Evolutionary conservation across 2,329 filamentous ascomycete species (phyloP), one percentile per base, ranked within the genome.

Genomic region (Pseudogymnoascus sp.): DNA sequence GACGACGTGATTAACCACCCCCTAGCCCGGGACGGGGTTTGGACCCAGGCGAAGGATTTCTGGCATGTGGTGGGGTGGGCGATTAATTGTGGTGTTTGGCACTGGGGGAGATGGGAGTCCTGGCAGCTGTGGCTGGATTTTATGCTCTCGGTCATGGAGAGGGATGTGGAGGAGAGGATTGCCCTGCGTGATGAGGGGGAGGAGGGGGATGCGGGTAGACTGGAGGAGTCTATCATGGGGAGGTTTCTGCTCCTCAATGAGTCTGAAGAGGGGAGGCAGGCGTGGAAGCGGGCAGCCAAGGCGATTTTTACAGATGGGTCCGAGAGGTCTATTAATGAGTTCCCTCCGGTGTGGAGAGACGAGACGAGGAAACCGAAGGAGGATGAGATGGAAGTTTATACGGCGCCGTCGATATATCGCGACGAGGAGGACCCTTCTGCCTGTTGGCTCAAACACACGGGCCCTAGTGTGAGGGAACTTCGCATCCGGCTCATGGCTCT

Each of bases 61-160:
- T 99, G 95, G 91, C 83, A 87, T 44, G 84, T 90, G 0, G 82
- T 95, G 0, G 95, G 93, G 3, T 97, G 95, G 95, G 89, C 90
- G 0, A 92, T 97, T 74, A 95, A 93, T 72, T 97, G 93, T 77
- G 93, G 91, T 61, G 82, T 89, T 1, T 74, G 83, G 33, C 81
- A 93, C 68, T 86, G 86, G 1, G 81, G 83, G 42, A 83, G 93
- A 19, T 97, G 95, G 93, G 82, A 80, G 60, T 83, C 87, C 71
- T 97, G 93, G 92, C 86, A 82, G 68, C 76, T 85, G 7, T 96
- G 91, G 89, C 78, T 97, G 13, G 83, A 87, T 35, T 87, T 89
- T 65, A 88, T 96, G 81, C 75, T 96, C 4, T 88, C 93, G 69
- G 84, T 89, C 6, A 77, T 97, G 11, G 88, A 95, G 67, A 78